Conservation (phyloP, 257 asterid genomes). For the Asclepias syriaca region DNA sequence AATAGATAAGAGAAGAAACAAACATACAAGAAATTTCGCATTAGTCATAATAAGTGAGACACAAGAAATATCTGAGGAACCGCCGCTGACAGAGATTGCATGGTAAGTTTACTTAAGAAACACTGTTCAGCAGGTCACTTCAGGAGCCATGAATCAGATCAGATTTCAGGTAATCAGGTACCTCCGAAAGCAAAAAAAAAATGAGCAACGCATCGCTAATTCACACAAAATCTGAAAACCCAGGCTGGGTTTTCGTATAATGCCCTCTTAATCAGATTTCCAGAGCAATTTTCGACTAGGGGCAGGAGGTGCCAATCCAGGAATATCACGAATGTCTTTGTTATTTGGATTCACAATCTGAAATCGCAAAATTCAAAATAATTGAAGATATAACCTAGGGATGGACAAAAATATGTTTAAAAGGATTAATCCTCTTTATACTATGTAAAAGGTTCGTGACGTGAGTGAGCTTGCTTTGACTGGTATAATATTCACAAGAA, state of each 20-base stretch:
- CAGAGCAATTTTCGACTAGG: constrained; percentile 72
- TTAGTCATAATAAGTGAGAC: neutral
- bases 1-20: neutral
- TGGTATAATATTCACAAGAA: neutral
- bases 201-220: neutral
- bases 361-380: neutral
- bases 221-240: neutral
- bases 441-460: neutral
- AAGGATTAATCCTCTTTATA: neutral
- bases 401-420: neutral
- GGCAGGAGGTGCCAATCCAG: constrained; percentile 97
- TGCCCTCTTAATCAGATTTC: constrained; percentile 27
- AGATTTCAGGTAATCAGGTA: constrained; percentile 2
- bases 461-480: neutral
- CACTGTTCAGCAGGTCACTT: neutral
- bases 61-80: neutral
- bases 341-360: constrained; percentile 86
- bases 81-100: neutral
- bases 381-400: neutral
- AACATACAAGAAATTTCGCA: constrained; percentile 11
- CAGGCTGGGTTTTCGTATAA: neutral
- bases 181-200: neutral
- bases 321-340: constrained; percentile 82
- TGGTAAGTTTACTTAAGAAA: neutral
- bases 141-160: neutral